phyloP scores from a whole-genome alignment of 495 filamentous ascomycete species.

The Aspergillus bridgeri region DNA sequence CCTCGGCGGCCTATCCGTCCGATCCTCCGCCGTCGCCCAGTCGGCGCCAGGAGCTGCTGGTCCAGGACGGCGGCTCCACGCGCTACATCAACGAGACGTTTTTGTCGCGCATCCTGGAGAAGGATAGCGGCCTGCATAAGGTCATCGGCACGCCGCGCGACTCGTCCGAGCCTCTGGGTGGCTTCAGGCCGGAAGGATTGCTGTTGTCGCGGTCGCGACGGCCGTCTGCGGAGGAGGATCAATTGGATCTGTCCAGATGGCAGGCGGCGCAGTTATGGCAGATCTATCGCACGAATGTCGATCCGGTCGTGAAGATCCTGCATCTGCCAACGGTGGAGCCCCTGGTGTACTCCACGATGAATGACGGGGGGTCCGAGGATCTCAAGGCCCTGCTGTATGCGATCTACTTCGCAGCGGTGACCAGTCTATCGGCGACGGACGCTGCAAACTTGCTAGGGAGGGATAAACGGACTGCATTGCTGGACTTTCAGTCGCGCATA shows the following conservation, averaged over 20 bases:
- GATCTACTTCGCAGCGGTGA: not conserved
- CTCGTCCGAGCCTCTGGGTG: not conserved
- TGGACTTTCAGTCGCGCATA: constrained; percentile 30
- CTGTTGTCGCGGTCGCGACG: not conserved
- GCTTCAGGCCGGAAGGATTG: not conserved
- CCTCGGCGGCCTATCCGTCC: not conserved
- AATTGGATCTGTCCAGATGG: not conserved
- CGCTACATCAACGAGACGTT: constrained; percentile 30
- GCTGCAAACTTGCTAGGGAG: constrained; percentile 20
- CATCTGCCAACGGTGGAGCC: not conserved
- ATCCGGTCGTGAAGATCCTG: not conserved
- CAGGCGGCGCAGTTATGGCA: constrained; percentile 26
- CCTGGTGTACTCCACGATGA: not conserved
- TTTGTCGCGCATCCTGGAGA: constrained; percentile 22
- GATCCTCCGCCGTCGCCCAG: not conserved
- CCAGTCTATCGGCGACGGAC: not conserved
- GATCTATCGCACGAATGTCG: constrained; percentile 10
- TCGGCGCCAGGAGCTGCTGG: constrained; percentile 20
- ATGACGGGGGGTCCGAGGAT: not conserved
- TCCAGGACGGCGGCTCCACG: constrained; percentile 15
- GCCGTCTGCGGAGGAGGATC: not conserved
- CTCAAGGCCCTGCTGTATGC: not conserved
- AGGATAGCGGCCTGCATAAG: not conserved
- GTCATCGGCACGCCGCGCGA: not conserved
- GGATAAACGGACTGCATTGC: constrained; percentile 24